Conservation (phyloP, 164 flowering plant species). For the Chimonanthus salicifolius region DNA sequence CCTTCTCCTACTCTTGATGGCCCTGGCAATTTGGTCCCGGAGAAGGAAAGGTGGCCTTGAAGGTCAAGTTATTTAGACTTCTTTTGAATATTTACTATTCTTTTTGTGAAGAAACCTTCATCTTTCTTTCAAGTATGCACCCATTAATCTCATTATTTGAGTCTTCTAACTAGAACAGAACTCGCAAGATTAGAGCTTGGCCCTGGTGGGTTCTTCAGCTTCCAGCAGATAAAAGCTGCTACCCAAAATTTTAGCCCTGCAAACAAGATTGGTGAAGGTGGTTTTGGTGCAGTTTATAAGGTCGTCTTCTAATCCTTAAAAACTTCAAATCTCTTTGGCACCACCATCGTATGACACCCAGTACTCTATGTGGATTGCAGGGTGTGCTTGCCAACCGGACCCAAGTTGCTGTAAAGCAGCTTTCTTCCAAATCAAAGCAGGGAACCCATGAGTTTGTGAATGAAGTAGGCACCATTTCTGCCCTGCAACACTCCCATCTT, state of each 20-base stretch:
- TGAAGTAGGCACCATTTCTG: constrained; percentile 56
- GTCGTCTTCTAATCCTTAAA: constrained; percentile 12
- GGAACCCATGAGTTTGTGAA: constrained; percentile 61
- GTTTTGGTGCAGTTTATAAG: constrained; percentile 60
- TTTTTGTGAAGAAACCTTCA: too few relatives aligned
- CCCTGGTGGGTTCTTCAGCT: constrained; percentile 27
- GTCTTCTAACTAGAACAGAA: constrained; percentile 12
- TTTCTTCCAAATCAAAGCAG: constrained; percentile 54
- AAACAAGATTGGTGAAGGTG: constrained; percentile 62
- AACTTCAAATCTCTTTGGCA: background rate
- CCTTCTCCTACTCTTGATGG: too few relatives aligned
- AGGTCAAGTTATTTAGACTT: too few relatives aligned
- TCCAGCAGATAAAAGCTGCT: constrained; percentile 44
- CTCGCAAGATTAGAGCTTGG: constrained; percentile 30
- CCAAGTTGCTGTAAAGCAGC: constrained; percentile 52
- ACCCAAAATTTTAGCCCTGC: constrained; percentile 33
- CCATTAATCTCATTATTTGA: too few relatives aligned
- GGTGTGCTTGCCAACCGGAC: constrained; percentile 36
- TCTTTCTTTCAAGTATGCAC: too few relatives aligned
- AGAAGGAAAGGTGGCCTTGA: too few relatives aligned
- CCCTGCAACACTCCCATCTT: constrained; percentile 55
- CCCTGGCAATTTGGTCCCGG: too few relatives aligned
- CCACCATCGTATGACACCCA: background rate
- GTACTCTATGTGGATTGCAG: constrained; percentile 1
- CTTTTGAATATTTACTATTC: too few relatives aligned